Conservation (phyloP, 1,284 basidiomycete genomes). For the Moesziomyces parantarcticus region DNA sequence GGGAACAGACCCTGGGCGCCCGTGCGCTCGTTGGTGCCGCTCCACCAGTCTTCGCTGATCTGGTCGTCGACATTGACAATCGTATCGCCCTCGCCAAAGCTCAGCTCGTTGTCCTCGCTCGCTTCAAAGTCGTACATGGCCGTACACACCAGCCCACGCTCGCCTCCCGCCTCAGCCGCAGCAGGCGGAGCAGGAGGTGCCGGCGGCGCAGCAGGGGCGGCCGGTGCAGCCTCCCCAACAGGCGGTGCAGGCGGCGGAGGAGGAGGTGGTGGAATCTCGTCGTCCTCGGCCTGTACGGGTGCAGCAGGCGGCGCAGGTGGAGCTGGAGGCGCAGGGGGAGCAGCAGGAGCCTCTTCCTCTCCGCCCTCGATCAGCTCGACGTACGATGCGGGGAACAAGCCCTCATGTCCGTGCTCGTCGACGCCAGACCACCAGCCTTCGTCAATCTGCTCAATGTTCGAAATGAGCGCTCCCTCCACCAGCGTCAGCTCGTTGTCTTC, state of each 20-base stretch:
- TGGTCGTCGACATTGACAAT: constrained; percentile 63
- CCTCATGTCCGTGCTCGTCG: constrained; percentile 55
- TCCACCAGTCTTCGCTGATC: constrained; percentile 67
- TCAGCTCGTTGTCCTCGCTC: constrained; percentile 65
- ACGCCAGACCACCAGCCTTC: constrained; percentile 67
- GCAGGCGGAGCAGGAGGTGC: constrained; percentile 39
- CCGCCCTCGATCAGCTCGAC: constrained; percentile 57
- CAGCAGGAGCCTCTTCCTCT: constrained; percentile 30
- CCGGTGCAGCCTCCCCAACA: constrained; percentile 30
- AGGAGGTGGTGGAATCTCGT: constrained; percentile 70
- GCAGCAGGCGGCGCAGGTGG: constrained; percentile 33
- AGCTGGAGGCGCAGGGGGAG: constrained; percentile 38
- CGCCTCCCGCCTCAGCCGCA: constrained; percentile 1
- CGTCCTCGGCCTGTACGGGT: constrained; percentile 22
- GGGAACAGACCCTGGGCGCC: constrained; percentile 73
- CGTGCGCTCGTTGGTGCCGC: constrained; percentile 59
- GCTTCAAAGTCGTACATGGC: constrained; percentile 68
- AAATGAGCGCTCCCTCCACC: constrained; percentile 58
- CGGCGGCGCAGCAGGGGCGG: constrained; percentile 6
- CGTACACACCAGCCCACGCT: constrained; percentile 39
- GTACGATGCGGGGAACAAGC: constrained; percentile 65
- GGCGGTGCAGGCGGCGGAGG: constrained; percentile 55
- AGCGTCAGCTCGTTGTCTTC: constrained; percentile 64
- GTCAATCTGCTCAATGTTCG: constrained; percentile 61
- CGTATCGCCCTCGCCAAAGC: constrained; percentile 61